Evolutionary conservation across 2,329 filamentous ascomycete genomes (phyloP), one percentile per base, ranked within the genome.

Genomic region (Colletotrichum viniferum): DNA sequence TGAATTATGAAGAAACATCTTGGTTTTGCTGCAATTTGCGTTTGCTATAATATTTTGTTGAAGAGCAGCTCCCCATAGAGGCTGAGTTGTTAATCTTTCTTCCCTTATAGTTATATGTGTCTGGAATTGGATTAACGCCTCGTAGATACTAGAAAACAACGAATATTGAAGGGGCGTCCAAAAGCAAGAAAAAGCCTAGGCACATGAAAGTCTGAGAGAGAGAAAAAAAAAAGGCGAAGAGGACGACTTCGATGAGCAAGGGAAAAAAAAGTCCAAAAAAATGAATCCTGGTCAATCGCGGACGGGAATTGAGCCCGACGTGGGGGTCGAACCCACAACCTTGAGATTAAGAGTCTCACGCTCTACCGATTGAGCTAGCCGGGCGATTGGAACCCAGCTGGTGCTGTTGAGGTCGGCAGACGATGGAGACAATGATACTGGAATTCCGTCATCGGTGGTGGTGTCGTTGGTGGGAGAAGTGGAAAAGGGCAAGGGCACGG

Each of bases 331-430:
- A 90, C 89, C 86, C 86, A 85, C 87, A 89, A 85, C 87, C 87
- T 89, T 88, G 86, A 89, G 88, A 88, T 89, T 90, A 90, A 90
- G 91, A 93, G 91, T 92, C 91, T 92, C 88, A 92, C 91, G 91
- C 91, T 93, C 91, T 93, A 92, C 90, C 90, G 89, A 92, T 92
- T 92, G 90, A 92, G 90, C 90, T 92, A 92, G 87, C 88, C 88
- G 86, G 88, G 88, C 88, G 66, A 69, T 60, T 48, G 24, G 24
- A 69, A 61, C 66, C 66, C 73, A 75, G 69, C 56, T 36, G 61
- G 16, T 63, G n/a, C 32, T 9, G 63, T n/a, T 68, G 69, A 9
- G 1, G 3, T 2, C 10, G 3, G 4, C 1, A 2, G 0, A 14
- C 9, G 18, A 30, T 55, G 62, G 16, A 36, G 14, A 5, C 8